phyloP scores from a whole-genome alignment of 2,329 filamentous ascomycete species.

The Pseudocercospora macadamiae region DNA sequence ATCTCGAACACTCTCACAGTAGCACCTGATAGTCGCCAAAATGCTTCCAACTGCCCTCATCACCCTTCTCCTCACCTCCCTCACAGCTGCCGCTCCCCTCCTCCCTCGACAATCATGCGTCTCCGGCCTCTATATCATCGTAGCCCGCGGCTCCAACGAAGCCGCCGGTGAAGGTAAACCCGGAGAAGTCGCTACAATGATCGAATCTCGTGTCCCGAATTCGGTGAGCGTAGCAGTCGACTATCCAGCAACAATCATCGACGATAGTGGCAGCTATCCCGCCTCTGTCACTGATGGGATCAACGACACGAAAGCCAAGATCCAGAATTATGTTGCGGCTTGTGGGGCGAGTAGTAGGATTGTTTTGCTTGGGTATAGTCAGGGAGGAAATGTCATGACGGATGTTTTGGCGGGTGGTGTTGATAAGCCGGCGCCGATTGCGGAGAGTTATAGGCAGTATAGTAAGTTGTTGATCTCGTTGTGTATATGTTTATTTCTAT shows the following conservation, averaged over 20 bases:
- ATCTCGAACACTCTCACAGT: no score
- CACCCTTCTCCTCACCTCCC: conserved; percentile 15
- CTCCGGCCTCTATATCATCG: conserved; percentile 38
- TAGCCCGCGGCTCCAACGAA: conserved; percentile 37
- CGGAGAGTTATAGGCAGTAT: conserved; percentile 31
- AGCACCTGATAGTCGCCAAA: not conserved
- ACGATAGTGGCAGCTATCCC: conserved; percentile 6
- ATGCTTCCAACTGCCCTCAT: conserved; percentile 15
- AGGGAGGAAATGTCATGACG: conserved; percentile 28
- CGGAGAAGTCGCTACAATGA: conserved; percentile 35
- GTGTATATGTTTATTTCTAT: not conserved
- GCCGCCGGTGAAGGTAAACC: conserved; percentile 37
- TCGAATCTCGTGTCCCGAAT: conserved; percentile 35
- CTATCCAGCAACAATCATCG: conserved; percentile 21
- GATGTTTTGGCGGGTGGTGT: conserved; percentile 12
- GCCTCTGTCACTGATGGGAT: conserved; percentile 36
- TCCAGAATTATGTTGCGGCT: conserved; percentile 22
- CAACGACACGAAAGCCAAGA: conserved; percentile 34
- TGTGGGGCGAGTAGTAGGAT: conserved; percentile 29
- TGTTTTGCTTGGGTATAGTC: conserved; percentile 41
- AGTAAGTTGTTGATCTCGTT: conserved; percentile 15
- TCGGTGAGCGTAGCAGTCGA: conserved; percentile 39
- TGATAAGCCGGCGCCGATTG: conserved; percentile 31
- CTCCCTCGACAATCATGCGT: conserved; percentile 15
- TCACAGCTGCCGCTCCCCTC: conserved; percentile 18